These are phyloP conservation scores for Cryoendolithus antarcticus DNA, from an alignment of 2,329 filamentous ascomycete genomes.

Conservation along the genomic window DNA sequence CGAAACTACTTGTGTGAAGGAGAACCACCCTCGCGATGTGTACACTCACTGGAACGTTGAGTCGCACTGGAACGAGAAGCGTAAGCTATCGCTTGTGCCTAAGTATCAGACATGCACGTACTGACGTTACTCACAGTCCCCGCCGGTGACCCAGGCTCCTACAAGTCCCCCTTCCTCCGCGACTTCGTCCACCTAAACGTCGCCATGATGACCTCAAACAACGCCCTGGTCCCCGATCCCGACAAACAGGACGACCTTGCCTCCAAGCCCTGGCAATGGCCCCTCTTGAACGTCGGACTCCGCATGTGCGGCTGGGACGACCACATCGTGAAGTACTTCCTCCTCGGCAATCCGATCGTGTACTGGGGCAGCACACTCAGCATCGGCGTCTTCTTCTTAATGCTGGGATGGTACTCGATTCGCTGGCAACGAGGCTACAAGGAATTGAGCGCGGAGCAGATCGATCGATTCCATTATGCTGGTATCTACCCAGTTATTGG, in stretches of 20 bases:
- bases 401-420: conserved; percentile 74
- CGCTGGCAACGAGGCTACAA: conserved; percentile 92
- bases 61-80: conserved; percentile 82
- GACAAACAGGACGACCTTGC: conserved; percentile 98
- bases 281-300: conserved; percentile 83
- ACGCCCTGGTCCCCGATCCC: conserved; percentile 89
- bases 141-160: conserved; percentile 74
- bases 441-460: conserved; percentile 65
- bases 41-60: conserved; percentile 99
- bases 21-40: conserved; percentile 80
- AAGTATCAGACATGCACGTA: not conserved
- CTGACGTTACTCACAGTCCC: conserved; percentile 48
- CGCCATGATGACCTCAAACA: conserved; percentile 99
- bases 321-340: conserved; percentile 91
- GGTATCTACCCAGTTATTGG: conserved; percentile 83
- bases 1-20: conserved; percentile 87
- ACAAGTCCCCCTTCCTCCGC: conserved; percentile 93
- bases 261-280: conserved; percentile 98
- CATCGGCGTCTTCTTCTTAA: conserved; percentile 57
- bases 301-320: conserved; percentile 99
- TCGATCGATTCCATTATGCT: conserved; percentile 90
- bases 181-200: conserved; percentile 98
- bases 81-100: conserved; percentile 42
- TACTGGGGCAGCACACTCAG: conserved; percentile 89
- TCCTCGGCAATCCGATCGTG: conserved; percentile 88